phyloP scores from a whole-genome alignment of 148 eudicot genomes.

The Nyssa sinensis region DNA sequence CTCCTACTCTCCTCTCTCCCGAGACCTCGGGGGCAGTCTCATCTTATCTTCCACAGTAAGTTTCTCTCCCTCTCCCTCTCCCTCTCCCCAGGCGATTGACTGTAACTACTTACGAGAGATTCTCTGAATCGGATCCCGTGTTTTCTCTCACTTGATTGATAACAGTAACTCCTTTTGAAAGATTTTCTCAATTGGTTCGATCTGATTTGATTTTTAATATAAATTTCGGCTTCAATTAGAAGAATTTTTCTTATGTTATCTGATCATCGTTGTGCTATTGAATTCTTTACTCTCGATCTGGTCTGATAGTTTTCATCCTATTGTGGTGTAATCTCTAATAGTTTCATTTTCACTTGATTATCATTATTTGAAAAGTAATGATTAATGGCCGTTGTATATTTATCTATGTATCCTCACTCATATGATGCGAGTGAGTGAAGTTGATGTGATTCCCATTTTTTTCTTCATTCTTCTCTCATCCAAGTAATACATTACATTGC shows the following conservation, averaged over 20 bases:
- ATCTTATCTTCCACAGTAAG: background rate
- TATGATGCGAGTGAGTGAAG: too few species aligned
- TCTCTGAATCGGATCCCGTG: background rate
- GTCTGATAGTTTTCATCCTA: background rate
- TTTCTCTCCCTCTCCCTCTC: slow-evolving; percentile 10
- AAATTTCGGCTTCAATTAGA: background rate
- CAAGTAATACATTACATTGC: too few species aligned
- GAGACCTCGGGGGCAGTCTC: slow-evolving; percentile 1
- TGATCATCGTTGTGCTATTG: background rate
- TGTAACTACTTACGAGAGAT: background rate
- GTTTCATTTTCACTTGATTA: too few species aligned
- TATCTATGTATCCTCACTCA: too few species aligned
- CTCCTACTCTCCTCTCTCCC: background rate
- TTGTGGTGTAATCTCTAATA: too few species aligned
- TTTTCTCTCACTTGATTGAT: too few species aligned
- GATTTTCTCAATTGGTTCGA: background rate
- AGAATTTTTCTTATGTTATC: too few species aligned
- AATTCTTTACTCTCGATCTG: background rate
- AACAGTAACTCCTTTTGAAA: background rate
- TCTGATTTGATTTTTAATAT: background rate
- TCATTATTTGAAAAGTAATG: too few species aligned
- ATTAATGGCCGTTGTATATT: too few species aligned
- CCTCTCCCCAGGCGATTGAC: too few species aligned
- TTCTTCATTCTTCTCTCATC: too few species aligned
- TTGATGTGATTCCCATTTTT: too few species aligned